Conservation (phyloP, 1,284 basidiomycete genomes). For the Amylostereum areolatum region DNA sequence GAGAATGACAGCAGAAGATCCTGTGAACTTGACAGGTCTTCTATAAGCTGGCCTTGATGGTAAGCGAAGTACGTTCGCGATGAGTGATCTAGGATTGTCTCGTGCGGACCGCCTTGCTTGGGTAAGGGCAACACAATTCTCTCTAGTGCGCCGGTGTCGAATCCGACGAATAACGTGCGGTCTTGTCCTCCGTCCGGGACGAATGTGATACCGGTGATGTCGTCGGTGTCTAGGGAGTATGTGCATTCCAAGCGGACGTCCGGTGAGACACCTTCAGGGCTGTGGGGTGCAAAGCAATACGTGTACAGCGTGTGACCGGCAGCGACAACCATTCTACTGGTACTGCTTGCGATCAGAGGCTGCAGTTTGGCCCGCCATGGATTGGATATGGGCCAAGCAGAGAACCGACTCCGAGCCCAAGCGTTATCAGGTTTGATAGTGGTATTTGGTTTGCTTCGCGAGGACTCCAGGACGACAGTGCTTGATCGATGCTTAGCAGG, state of each 20-base stretch:
- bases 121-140: conserved; percentile 32
- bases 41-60: conserved; percentile 41
- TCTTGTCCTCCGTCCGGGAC: conserved; percentile 43
- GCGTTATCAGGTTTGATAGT: conserved; percentile 47
- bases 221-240: conserved; percentile 31
- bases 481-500: conserved; percentile 44
- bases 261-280: conserved; percentile 28
- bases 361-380: conserved; percentile 56
- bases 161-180: conserved; percentile 51
- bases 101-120: conserved; percentile 14
- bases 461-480: conserved; percentile 41
- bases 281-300: conserved; percentile 42
- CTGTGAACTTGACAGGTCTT: conserved; percentile 44
- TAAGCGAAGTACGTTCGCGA: conserved; percentile 22
- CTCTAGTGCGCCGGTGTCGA: conserved; percentile 54
- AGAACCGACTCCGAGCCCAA: conserved; percentile 48
- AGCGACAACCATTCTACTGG: conserved; percentile 54
- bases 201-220: conserved; percentile 49
- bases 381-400: conserved; percentile 62
- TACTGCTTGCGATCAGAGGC: conserved; percentile 53
- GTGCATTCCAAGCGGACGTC: conserved; percentile 44
- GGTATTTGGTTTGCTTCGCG: conserved; percentile 43
- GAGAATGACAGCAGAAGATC: conserved; percentile 51
- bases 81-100: conserved; percentile 13
- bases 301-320: conserved; percentile 55